Percentiles rank a stretch among this genome's conserved stretches.
These are phyloP conservation scores for Fusarium fujikuroi DNA, from an alignment of 2,329 filamentous ascomycete species.

Conservation along the genomic window DNA sequence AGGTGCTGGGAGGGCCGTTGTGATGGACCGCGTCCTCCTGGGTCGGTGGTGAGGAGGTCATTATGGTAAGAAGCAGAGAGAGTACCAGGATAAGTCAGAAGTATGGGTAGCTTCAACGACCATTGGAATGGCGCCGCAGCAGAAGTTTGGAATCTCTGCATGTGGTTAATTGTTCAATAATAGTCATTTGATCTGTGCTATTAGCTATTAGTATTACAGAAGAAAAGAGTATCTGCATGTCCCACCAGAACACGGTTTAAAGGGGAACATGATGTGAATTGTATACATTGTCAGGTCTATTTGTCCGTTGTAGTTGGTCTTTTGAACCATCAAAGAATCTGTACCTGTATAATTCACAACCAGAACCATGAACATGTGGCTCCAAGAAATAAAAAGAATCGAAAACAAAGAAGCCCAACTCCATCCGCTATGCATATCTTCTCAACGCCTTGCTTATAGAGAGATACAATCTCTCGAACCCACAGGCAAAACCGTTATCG, in stretches of 20 bases:
- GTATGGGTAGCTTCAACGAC: background rate
- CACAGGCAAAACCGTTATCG: constrained; percentile 8
- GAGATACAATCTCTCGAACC: constrained; percentile 8
- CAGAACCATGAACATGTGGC: constrained; percentile 16
- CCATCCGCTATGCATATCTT: constrained; percentile 39
- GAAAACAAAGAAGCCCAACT: constrained; percentile 30
- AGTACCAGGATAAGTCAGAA: background rate
- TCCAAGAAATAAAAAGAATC: constrained; percentile 19
- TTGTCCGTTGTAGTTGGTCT: constrained; percentile 15
- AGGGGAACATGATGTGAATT: background rate
- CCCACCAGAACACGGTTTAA: background rate
- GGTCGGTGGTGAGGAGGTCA: constrained; percentile 16
- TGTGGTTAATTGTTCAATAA: background rate
- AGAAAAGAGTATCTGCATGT: background rate
- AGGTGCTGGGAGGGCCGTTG: constrained; percentile 40
- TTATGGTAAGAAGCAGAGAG: constrained; percentile 22
- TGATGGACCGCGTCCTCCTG: constrained; percentile 21
- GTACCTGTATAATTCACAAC: constrained; percentile 26
- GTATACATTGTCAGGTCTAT: constrained; percentile 20
- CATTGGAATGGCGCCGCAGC: background rate
- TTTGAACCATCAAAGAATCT: constrained; percentile 20
- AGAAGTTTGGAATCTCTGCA: background rate
- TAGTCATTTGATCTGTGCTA: constrained; percentile 11
- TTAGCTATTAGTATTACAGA: constrained; percentile 10
- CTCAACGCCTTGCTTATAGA: constrained; percentile 40